Evolutionary conservation across 805 yeast species (phyloP).

Genomic region (Barnettozyma salicaria): DNA sequence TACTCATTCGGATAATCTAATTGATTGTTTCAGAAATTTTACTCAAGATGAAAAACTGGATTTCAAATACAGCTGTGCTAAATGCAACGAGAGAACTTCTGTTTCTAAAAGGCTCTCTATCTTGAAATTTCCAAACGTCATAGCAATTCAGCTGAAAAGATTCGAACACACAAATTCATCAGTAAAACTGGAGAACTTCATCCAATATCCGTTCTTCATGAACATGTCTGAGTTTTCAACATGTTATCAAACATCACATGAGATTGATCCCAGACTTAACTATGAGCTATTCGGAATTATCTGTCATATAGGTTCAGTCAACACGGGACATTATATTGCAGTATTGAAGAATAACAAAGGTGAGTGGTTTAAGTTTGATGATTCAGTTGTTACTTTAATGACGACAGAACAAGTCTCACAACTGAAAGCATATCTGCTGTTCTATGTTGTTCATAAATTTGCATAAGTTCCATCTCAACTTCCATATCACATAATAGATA

Average conservation of each 20-base stretch:
- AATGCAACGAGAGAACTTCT: conserved; percentile 54
- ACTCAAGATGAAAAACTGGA: conserved; percentile 76
- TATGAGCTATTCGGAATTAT: conserved; percentile 86
- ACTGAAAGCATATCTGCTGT: conserved; percentile 76
- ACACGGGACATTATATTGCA: conserved; percentile 92
- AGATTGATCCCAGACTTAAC: conserved; percentile 34
- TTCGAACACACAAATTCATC: conserved; percentile 34
- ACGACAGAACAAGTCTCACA: conserved; percentile 58
- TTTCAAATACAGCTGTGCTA: conserved; percentile 60
- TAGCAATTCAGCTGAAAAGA: conserved; percentile 80
- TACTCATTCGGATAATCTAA: conserved; percentile 37
- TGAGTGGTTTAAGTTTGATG: conserved; percentile 89
- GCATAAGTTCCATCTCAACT: conserved; percentile 1
- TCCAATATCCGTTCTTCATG: conserved; percentile 65
- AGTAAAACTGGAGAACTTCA: conserved; percentile 69
- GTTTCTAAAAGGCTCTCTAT: conserved; percentile 72
- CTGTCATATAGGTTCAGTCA: conserved; percentile 86
- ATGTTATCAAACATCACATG: conserved; percentile 15
- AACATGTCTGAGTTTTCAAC: conserved; percentile 59
- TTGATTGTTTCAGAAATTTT: conserved; percentile 68
- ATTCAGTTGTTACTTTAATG: conserved; percentile 68
- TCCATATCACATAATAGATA: not conserved
- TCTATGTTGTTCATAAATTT: conserved; percentile 42
- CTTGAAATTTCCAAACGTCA: conserved; percentile 64
- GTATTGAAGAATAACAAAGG: conserved; percentile 66